These are phyloP conservation scores for Erysimum cheiranthoides DNA, from an alignment of 345 rosid species.

Conservation along the genomic window DNA sequence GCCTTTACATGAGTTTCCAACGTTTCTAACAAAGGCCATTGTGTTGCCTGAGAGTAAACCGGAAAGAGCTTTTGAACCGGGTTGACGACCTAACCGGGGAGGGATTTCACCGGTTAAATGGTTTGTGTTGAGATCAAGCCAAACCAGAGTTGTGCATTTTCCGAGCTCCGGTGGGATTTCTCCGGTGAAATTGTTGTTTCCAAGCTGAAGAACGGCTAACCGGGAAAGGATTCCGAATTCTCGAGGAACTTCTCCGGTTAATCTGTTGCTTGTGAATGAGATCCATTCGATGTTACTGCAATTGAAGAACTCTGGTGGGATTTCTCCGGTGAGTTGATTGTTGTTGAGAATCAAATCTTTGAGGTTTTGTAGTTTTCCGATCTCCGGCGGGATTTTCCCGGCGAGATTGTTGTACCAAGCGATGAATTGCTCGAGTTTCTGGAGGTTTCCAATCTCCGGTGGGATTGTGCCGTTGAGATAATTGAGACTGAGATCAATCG, in stretches of 20 bases:
- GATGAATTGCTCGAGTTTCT: slow-evolving; percentile 83
- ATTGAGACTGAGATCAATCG: slow-evolving; percentile 85
- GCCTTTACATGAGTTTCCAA: slow-evolving; percentile 95
- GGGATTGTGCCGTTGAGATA: slow-evolving; percentile 89
- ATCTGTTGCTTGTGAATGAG: slow-evolving; percentile 80
- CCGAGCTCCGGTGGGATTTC: slow-evolving; percentile 86
- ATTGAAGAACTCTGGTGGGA: slow-evolving; percentile 76
- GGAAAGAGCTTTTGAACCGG: slow-evolving; percentile 76
- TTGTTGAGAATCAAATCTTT: slow-evolving; percentile 88
- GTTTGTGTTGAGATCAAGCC: slow-evolving; percentile 92
- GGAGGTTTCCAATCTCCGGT: slow-evolving; percentile 71
- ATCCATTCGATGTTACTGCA: slow-evolving; percentile 95
- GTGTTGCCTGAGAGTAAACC: slow-evolving; percentile 87
- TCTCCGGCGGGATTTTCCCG: slow-evolving; percentile 76
- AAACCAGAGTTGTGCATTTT: slow-evolving; percentile 84
- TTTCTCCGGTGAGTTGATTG: slow-evolving; percentile 76
- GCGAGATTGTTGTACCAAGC: slow-evolving; percentile 91
- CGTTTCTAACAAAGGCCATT: slow-evolving; percentile 84
- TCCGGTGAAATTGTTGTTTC: slow-evolving; percentile 85
- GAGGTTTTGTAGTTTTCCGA: slow-evolving; percentile 73
- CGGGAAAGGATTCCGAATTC: slow-evolving; percentile 74
- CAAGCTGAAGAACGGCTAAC: slow-evolving; percentile 91
- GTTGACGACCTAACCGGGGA: slow-evolving; percentile 82
- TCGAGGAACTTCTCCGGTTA: slow-evolving; percentile 68
- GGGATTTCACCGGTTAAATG: slow-evolving; percentile 93